A percentile compares a stretch with the other conserved stretches of the same genome.
phyloP scores from a whole-genome alignment of 2,329 filamentous ascomycete genomes.

The Neoscytalidium dimidiatum region DNA sequence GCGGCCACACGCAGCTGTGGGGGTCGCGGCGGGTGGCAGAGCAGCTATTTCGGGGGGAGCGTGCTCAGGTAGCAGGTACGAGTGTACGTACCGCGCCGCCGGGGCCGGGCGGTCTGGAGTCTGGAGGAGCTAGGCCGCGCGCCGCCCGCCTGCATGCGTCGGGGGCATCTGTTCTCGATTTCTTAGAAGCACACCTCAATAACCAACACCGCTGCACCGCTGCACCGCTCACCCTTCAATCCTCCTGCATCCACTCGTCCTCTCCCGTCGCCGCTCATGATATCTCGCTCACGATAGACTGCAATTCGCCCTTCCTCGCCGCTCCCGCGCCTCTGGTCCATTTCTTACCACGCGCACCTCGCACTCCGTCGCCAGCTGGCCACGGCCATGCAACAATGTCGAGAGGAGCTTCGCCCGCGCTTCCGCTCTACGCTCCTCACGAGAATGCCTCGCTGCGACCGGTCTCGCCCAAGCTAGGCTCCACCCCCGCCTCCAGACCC shows the following conservation, averaged over 20 bases:
- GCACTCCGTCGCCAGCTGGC: neutral
- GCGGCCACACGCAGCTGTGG: no score
- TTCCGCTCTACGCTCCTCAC: constrained; percentile 58
- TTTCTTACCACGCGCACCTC: constrained; percentile 1
- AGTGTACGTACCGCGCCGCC: constrained; percentile 10
- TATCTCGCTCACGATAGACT: neutral
- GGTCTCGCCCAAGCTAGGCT: constrained; percentile 28
- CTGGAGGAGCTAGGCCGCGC: constrained; percentile 15
- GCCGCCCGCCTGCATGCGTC: constrained; percentile 1
- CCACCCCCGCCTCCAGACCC: constrained; percentile 22
- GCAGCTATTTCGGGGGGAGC: neutral
- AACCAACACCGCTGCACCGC: constrained; percentile 4
- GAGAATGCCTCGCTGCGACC: constrained; percentile 29
- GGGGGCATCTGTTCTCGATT: constrained; percentile 16
- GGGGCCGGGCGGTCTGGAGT: constrained; percentile 10
- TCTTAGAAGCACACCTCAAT: constrained; percentile 65
- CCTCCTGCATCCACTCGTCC: neutral
- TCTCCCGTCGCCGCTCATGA: constrained; percentile 5
- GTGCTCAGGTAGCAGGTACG: neutral
- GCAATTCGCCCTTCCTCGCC: constrained; percentile 9
- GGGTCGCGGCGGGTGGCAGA: neutral
- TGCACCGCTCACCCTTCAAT: neutral
- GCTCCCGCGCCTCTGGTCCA: constrained; percentile 1
- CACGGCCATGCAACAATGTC: constrained; percentile 60
- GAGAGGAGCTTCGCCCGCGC: constrained; percentile 58